Conservation (phyloP, 805 yeast genomes). For the Hanseniaspora jakobsenii region DNA sequence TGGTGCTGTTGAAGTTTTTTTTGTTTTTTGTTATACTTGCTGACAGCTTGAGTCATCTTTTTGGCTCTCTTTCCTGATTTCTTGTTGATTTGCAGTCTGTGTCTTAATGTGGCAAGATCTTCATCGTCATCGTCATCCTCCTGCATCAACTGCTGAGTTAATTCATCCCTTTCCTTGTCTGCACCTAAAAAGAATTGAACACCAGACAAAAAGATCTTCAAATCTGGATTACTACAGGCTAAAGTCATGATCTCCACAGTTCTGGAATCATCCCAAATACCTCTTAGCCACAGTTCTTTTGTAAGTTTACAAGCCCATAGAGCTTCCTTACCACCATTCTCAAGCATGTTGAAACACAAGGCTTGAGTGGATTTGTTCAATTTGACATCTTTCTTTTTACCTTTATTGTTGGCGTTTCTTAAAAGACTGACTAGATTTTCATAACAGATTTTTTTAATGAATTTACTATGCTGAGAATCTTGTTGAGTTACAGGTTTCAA, state of each 20-base stretch:
- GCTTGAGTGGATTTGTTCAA: conserved; percentile 87
- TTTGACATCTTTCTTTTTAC: conserved; percentile 63
- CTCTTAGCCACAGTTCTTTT: conserved; percentile 93
- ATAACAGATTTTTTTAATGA: conserved; percentile 71
- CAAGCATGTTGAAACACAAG: conserved; percentile 71
- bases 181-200: conserved; percentile 88
- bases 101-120: conserved; percentile 63
- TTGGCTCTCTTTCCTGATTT: conserved; percentile 69
- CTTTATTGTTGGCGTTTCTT: conserved; percentile 72
- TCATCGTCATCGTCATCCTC: conserved; percentile 57
- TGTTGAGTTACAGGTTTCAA: conserved; percentile 29
- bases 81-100: conserved; percentile 72
- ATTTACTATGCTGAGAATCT: conserved; percentile 58
- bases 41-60: conserved; percentile 64
- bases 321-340: conserved; percentile 41
- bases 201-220: conserved; percentile 80
- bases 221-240: conserved; percentile 72
- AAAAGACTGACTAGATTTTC: conserved; percentile 63
- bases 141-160: conserved; percentile 65
- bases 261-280: conserved; percentile 95
- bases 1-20: conserved; percentile 43
- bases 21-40: conserved; percentile 53
- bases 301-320: conserved; percentile 94
- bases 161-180: conserved; percentile 69
- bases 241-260: conserved; percentile 97